Percentiles rank a stretch among this genome's conserved stretches.
phyloP scores from a whole-genome alignment of 805 yeast genomes.

The Schwanniomyces vanrijiae region DNA sequence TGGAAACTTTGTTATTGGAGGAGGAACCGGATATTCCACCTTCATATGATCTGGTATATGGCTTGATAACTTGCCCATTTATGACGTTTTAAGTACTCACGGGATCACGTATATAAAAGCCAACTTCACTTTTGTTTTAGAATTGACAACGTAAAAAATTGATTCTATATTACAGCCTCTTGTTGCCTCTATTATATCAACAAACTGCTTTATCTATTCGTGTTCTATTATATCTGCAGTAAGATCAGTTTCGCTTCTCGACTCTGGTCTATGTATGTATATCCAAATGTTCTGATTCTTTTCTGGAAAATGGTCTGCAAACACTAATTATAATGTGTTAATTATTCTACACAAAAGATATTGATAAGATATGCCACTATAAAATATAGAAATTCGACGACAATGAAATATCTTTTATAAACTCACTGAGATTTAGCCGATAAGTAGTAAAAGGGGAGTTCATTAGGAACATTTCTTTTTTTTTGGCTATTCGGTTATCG shows the following conservation, averaged over 20 bases:
- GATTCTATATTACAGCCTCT: background rate
- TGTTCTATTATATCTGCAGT: background rate
- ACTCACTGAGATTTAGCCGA: background rate
- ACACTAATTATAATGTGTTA: no score
- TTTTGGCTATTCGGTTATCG: background rate
- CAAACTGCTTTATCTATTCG: background rate
- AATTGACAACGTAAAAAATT: background rate
- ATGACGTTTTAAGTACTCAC: background rate
- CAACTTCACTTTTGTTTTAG: background rate
- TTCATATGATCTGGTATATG: background rate
- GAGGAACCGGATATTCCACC: slow-evolving; percentile 2
- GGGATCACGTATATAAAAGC: background rate
- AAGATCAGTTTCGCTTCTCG: background rate
- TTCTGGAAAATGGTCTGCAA: no score
- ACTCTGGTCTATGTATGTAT: background rate
- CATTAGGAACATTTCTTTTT: background rate
- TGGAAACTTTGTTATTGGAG: slow-evolving; percentile 3
- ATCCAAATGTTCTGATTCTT: no score
- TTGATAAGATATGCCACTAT: no score
- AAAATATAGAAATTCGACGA: no score
- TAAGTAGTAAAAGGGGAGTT: background rate
- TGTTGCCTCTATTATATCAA: background rate
- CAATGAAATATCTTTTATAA: no score
- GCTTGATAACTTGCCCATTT: background rate
- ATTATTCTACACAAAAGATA: no score